Evolutionary conservation across 2,329 filamentous ascomycete species (phyloP).

Genomic region (Pseudogymnoascus sp.): DNA sequence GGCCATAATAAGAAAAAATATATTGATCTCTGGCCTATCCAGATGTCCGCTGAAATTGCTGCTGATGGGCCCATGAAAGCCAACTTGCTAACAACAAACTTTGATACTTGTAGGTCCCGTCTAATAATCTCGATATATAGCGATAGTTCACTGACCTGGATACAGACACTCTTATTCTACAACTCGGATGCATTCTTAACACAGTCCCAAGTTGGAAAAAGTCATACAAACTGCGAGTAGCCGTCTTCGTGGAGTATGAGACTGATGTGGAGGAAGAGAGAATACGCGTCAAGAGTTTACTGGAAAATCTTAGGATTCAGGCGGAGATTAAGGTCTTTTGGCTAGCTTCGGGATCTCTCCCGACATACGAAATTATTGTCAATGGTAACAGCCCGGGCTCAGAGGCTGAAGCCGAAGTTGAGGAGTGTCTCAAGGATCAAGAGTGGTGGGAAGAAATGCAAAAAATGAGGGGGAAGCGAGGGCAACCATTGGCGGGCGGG

Average conservation of each 20-base stretch:
- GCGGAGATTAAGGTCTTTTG: slow-evolving; percentile 75
- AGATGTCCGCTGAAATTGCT: slow-evolving; percentile 80
- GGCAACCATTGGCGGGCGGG: slow-evolving; percentile 28
- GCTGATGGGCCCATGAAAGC: slow-evolving; percentile 46
- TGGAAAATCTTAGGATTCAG: slow-evolving; percentile 75
- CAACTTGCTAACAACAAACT: slow-evolving; percentile 74
- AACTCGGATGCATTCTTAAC: slow-evolving; percentile 75
- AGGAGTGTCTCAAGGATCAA: slow-evolving; percentile 60
- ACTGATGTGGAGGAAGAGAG: slow-evolving; percentile 73
- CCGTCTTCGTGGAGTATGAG: slow-evolving; percentile 86
- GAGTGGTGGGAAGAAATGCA: slow-evolving; percentile 79
- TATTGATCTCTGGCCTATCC: slow-evolving; percentile 86
- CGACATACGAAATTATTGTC: slow-evolving; percentile 69
- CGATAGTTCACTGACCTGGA: slow-evolving; percentile 3
- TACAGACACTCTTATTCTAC: slow-evolving; percentile 67
- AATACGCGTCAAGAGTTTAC: slow-evolving; percentile 59
- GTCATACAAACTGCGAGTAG: slow-evolving; percentile 63
- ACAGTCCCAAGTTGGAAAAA: slow-evolving; percentile 76
- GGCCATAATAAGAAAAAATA: slow-evolving; percentile 58
- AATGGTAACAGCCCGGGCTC: slow-evolving; percentile 55
- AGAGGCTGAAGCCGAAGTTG: slow-evolving; percentile 52
- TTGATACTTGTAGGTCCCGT: slow-evolving; percentile 66
- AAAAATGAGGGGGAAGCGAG: slow-evolving; percentile 37
- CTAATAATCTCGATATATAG: neutral
- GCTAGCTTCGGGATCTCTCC: slow-evolving; percentile 64